These are phyloP conservation scores for Spergularia azorica DNA, from an alignment of 179 eudicot species.

Conservation along the genomic window DNA sequence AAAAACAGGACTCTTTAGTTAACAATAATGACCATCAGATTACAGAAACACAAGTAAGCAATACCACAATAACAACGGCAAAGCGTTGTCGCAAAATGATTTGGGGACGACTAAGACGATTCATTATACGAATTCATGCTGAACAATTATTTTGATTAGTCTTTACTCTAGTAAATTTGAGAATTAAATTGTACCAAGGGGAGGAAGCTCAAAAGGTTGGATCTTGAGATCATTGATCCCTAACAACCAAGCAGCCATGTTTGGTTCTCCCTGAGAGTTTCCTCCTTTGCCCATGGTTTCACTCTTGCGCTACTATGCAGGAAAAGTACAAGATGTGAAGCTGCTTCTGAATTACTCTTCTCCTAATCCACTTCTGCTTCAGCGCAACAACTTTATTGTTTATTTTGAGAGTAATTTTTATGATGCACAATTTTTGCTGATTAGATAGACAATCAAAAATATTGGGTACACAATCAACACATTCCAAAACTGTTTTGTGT, in stretches of 20 bases:
- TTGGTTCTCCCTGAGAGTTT: constrained; percentile 56
- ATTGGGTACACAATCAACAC: not conserved
- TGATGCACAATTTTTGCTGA: constrained; percentile 6
- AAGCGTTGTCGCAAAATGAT: not conserved
- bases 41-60: not conserved
- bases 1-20: constrained; percentile 4
- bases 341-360: not conserved
- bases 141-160: too few relatives aligned
- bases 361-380: not conserved
- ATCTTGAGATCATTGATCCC: constrained; percentile 77
- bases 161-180: too few relatives aligned
- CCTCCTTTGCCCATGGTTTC: constrained; percentile 68
- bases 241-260: constrained; percentile 97
- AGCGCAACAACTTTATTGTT: not conserved
- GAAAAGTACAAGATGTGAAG: not conserved
- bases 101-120: too few relatives aligned
- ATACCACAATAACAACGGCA: not conserved
- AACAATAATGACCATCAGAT: not conserved
- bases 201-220: constrained; percentile 80
- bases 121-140: too few relatives aligned
- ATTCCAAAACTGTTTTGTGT: too few relatives aligned
- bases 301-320: not conserved
- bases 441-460: not conserved
- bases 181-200: constrained; percentile 54
- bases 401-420: not conserved